phyloP scores from a whole-genome alignment of 1,284 basidiomycete genomes.

The Cryptococcus floricola region DNA sequence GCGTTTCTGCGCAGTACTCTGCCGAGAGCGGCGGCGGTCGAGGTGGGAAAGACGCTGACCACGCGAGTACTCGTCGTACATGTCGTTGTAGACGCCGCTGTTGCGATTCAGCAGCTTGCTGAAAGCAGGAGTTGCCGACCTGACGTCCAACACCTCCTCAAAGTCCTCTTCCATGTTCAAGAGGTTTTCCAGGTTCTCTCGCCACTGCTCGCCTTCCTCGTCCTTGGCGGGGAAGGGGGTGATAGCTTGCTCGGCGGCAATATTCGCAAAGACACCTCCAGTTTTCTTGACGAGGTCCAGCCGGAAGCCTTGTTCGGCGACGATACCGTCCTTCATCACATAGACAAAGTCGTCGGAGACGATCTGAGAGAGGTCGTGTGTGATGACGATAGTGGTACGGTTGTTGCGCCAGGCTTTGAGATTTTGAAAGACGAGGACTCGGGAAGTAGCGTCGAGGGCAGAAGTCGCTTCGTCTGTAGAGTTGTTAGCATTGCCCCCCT shows the following conservation, averaged over 20 bases:
- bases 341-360: conserved; percentile 78
- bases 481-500: not conserved
- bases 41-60: conserved; percentile 12
- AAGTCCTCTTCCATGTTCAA: conserved; percentile 35
- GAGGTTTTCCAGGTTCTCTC: conserved; percentile 46
- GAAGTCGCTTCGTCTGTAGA: conserved; percentile 90
- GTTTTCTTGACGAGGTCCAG: conserved; percentile 59
- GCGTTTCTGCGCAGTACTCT: conserved; percentile 26
- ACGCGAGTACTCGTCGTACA: conserved; percentile 37
- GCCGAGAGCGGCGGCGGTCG: conserved; percentile 1
- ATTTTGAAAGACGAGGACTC: conserved; percentile 82
- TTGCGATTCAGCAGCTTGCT: conserved; percentile 14
- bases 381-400: conserved; percentile 92
- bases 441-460: conserved; percentile 83
- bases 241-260: conserved; percentile 47
- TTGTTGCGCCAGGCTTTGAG: conserved; percentile 76
- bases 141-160: conserved; percentile 14
- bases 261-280: conserved; percentile 45
- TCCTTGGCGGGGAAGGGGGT: conserved; percentile 37
- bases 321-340: conserved; percentile 72
- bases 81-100: conserved; percentile 32
- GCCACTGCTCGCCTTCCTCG: conserved; percentile 39
- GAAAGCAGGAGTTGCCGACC: conserved; percentile 26
- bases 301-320: conserved; percentile 88
- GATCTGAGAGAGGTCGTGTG: conserved; percentile 89